A percentile compares a stretch with the other conserved stretches of the same genome.
These are phyloP conservation scores for Bolboschoenus planiculmis DNA, from an alignment of 176 grass and related monocot genomes.

Conservation along the genomic window DNA sequence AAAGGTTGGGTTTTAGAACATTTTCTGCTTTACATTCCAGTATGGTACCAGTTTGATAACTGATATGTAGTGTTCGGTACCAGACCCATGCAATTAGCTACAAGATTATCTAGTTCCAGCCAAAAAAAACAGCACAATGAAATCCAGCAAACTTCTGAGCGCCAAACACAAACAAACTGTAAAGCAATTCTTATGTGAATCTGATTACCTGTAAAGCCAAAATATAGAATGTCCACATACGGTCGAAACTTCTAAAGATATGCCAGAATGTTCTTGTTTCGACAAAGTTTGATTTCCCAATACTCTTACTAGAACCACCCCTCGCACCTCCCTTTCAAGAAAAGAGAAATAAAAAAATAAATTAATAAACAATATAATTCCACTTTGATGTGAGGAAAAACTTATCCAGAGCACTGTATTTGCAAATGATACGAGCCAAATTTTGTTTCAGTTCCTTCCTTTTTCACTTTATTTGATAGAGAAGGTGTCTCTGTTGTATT, in stretches of 20 bases:
- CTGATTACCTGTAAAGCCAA: constrained; percentile 73
- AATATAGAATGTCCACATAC: constrained; percentile 96
- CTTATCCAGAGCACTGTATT: neutral
- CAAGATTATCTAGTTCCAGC: neutral
- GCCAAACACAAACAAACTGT: neutral
- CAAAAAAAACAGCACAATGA: neutral
- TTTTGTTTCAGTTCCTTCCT: neutral
- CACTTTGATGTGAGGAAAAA: constrained; percentile 1
- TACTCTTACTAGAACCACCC: constrained; percentile 54
- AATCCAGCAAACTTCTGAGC: neutral
- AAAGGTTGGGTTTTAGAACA: neutral
- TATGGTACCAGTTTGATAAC: neutral
- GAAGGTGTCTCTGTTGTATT: neutral
- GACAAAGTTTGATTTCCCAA: constrained; percentile 88
- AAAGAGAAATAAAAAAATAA: constrained; percentile 12
- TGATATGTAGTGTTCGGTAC: neutral
- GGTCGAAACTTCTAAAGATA: constrained; percentile 92
- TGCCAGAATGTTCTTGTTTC: constrained; percentile 98
- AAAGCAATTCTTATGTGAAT: neutral
- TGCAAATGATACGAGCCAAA: constrained; percentile 6
- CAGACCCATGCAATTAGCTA: neutral
- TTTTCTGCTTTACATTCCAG: neutral
- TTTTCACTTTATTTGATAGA: constrained; percentile 1
- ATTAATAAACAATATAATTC: neutral
- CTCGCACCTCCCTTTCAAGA: constrained; percentile 41